These are phyloP conservation scores for Ceratopteris richardii DNA, from an alignment of 75 land plant genomes.

Conservation along the genomic window DNA sequence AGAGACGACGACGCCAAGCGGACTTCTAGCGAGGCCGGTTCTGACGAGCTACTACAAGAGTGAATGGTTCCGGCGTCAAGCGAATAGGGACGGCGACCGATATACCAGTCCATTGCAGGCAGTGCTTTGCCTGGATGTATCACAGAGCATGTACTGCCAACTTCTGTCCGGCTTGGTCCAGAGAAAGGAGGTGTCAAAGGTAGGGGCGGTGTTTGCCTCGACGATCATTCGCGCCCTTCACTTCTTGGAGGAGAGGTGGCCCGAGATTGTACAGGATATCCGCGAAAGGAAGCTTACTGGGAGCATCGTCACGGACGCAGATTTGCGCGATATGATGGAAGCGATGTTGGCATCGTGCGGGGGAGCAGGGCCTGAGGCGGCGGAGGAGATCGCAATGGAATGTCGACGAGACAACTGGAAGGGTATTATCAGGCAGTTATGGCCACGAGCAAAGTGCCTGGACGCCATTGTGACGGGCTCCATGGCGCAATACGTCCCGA, in stretches of 20 bases:
- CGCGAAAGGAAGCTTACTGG: neutral
- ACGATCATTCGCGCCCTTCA: constrained; percentile 56
- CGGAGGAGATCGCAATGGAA: too few relatives aligned
- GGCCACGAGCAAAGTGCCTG: constrained; percentile 41
- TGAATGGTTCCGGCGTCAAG: constrained; percentile 36
- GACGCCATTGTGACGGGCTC: constrained; percentile 64
- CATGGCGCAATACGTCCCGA: constrained; percentile 65
- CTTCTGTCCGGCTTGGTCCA: constrained; percentile 66
- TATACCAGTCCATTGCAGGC: constrained; percentile 40
- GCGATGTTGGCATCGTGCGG: too few relatives aligned
- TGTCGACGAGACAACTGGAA: constrained; percentile 24
- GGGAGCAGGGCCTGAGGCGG: too few relatives aligned
- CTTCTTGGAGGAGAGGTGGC: constrained; percentile 57
- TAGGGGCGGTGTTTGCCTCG: constrained; percentile 67
- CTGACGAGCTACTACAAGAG: constrained; percentile 17
- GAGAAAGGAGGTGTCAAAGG: constrained; percentile 42
- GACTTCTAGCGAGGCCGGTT: constrained; percentile 61
- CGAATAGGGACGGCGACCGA: constrained; percentile 42
- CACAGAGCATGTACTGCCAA: constrained; percentile 82
- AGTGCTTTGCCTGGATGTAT: constrained; percentile 52
- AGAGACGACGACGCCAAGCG: constrained; percentile 60
- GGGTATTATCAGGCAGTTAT: constrained; percentile 66
- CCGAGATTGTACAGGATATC: constrained; percentile 50
- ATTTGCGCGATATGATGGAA: too few relatives aligned
- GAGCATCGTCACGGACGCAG: too few relatives aligned